Base-by-base conservation (phyloP, 495 filamentous ascomycete genomes). In the Tuber aestivum region DNA sequence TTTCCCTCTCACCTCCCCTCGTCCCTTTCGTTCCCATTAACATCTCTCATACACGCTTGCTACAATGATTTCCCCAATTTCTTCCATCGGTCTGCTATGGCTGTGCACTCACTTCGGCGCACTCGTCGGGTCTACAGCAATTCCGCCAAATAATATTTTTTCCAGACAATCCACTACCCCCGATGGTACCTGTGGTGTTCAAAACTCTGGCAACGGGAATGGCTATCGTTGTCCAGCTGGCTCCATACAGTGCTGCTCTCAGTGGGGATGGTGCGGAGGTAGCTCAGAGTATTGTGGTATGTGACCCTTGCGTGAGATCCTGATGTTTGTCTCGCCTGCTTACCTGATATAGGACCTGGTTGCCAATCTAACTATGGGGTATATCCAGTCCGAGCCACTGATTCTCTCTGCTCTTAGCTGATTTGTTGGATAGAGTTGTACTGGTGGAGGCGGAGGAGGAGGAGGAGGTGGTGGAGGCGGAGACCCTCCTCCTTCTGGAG, bases 221-320 rank as follows among this genome's bases (percentile, higher is more conserved):
- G 76, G 78, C 32, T 79, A 79, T 42, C 70, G 20, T 6, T 82
- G 80, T 42, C 35, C 79, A 32, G 44, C 73, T 21, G 27, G 3
- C 35, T 70, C 70, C 7, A 23, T 18, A 41, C 73, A n/a, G 35
- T 83, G 81, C 44, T 83, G 81, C 45, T 83, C 81, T 23, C 78
- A 83, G 72, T 83, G 74, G 74, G 81, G 81, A 32, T 83, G 81
- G 81, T 83, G 81, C 45, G 81, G 81, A 70, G 74, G 74, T 72
- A 41, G 70, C 35, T 8, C 35, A 1, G 81, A 77, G 1, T 70
- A 79, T 72, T 83, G 81, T 76, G 81, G 81, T 83, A 83, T 65
- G 81, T 35, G 8, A 50, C 35, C 35, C 23, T 35, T 56, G n/a
- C 27, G 37, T 71, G 7, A 27, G 3, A 35, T 42, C n/a, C 16